phyloP scores from a whole-genome alignment of 2,329 filamentous ascomycete species.

The Penicillium psychrosexuale region DNA sequence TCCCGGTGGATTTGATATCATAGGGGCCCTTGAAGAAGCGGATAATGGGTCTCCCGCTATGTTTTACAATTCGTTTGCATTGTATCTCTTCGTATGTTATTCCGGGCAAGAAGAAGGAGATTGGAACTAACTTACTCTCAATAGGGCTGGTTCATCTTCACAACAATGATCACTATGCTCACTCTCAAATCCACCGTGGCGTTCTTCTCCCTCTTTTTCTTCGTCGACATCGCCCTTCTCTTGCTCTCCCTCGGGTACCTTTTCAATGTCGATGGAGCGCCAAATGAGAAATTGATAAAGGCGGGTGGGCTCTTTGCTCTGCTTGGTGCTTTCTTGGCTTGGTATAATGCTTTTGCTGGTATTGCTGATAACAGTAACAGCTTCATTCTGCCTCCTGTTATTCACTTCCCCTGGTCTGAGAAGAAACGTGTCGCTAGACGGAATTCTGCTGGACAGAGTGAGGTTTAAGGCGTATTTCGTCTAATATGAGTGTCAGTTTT shows the following conservation, averaged over 20 bases:
- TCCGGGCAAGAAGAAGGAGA: not conserved
- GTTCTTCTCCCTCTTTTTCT: slow-evolving; percentile 72
- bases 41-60: slow-evolving; percentile 35
- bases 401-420: slow-evolving; percentile 27
- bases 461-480: not conserved
- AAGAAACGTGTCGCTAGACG: slow-evolving; percentile 8
- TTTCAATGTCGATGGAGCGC: slow-evolving; percentile 32
- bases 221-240: slow-evolving; percentile 69
- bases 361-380: slow-evolving; percentile 52
- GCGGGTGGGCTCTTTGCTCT: slow-evolving; percentile 54
- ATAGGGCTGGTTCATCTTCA: slow-evolving; percentile 76
- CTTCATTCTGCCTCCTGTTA: slow-evolving; percentile 25
- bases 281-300: slow-evolving; percentile 24
- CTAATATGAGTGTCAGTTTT: not conserved
- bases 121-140: not conserved
- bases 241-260: slow-evolving; percentile 63
- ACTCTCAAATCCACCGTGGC: slow-evolving; percentile 71
- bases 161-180: slow-evolving; percentile 65
- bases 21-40: slow-evolving; percentile 42
- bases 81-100: slow-evolving; percentile 55
- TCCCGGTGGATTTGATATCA: slow-evolving; percentile 60
- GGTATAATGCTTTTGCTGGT: slow-evolving; percentile 56
- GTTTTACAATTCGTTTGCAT: slow-evolving; percentile 59
- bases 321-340: slow-evolving; percentile 52
- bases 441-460: not conserved